Conservation (phyloP, 352 stramenopile genomes). For the Achlya hypogyna region DNA sequence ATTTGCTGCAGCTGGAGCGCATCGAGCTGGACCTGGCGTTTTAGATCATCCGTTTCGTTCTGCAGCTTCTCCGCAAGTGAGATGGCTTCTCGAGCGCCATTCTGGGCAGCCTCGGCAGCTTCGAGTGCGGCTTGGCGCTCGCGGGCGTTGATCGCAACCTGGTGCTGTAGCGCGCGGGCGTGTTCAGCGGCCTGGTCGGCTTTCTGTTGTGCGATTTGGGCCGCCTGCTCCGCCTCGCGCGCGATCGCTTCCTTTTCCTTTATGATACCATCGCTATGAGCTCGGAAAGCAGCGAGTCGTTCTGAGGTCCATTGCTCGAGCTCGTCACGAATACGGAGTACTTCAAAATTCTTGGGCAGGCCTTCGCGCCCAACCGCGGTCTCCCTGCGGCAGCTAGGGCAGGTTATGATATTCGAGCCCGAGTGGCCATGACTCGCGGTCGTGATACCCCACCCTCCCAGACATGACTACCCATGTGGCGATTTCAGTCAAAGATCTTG, state of each 20-base stretch:
- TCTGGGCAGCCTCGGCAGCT: slow-evolving; percentile 51
- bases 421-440: slow-evolving; percentile 11
- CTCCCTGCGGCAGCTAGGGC: slow-evolving; percentile 54
- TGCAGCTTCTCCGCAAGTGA: slow-evolving; percentile 65
- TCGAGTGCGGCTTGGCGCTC: slow-evolving; percentile 66
- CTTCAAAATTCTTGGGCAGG: slow-evolving; percentile 78
- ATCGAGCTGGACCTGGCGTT: slow-evolving; percentile 61
- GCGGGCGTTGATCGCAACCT: slow-evolving; percentile 79
- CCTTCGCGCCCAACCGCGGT: slow-evolving; percentile 35
- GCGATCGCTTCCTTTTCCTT: slow-evolving; percentile 64
- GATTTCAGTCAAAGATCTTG: slow-evolving; percentile 24
- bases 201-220: slow-evolving; percentile 59
- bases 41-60: slow-evolving; percentile 62
- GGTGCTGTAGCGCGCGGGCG: slow-evolving; percentile 51
- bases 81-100: slow-evolving; percentile 44
- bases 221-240: slow-evolving; percentile 58
- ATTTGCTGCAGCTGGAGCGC: slow-evolving; percentile 58
- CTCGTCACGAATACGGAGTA: slow-evolving; percentile 75
- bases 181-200: slow-evolving; percentile 59
- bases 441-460: slow-evolving; percentile 6
- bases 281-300: slow-evolving; percentile 14
- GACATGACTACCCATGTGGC: slow-evolving; percentile 2
- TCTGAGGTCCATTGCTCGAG: slow-evolving; percentile 37
- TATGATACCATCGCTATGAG: slow-evolving; percentile 23
- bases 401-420: slow-evolving; percentile 34